Conservation (phyloP, 805 yeast species). For the Suhomyces vadensis region DNA sequence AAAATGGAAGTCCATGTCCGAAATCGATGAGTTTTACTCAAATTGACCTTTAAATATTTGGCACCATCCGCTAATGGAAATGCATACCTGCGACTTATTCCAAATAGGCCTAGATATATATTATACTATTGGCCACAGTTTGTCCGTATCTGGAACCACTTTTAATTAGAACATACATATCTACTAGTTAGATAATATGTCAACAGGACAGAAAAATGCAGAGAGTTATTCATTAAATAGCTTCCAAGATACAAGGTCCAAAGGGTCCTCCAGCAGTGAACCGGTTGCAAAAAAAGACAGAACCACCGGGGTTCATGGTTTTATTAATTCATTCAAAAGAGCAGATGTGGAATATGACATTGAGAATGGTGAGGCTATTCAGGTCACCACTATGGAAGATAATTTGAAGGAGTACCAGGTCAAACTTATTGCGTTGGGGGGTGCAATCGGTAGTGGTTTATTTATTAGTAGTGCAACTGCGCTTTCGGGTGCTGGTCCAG, state of each 20-base stretch:
- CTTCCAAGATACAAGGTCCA: not conserved
- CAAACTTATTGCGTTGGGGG: conserved; percentile 20
- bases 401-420: conserved; percentile 14
- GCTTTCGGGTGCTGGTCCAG: conserved; percentile 21
- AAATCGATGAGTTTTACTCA: not conserved
- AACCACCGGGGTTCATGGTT: conserved; percentile 4
- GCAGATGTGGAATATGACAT: conserved; percentile 6
- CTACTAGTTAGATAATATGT: not conserved
- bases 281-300: not conserved
- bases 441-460: conserved; percentile 24
- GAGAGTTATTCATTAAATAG: conserved; percentile 4
- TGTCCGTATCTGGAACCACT: not conserved
- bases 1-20: conserved; percentile 4
- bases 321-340: conserved; percentile 10
- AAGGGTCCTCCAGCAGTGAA: conserved; percentile 1
- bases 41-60: not conserved
- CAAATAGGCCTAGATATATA: not conserved
- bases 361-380: conserved; percentile 6
- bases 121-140: not conserved
- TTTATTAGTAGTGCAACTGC: conserved; percentile 20
- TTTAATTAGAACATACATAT: not conserved
- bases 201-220: conserved; percentile 4
- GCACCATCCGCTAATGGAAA: not conserved
- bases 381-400: conserved; percentile 13
- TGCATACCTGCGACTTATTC: not conserved